Percentiles rank a stretch among this genome's conserved stretches.
These are phyloP conservation scores for Ambispora gerdemannii DNA, from an alignment of 192 early-diverging fungal species.

Conservation along the genomic window DNA sequence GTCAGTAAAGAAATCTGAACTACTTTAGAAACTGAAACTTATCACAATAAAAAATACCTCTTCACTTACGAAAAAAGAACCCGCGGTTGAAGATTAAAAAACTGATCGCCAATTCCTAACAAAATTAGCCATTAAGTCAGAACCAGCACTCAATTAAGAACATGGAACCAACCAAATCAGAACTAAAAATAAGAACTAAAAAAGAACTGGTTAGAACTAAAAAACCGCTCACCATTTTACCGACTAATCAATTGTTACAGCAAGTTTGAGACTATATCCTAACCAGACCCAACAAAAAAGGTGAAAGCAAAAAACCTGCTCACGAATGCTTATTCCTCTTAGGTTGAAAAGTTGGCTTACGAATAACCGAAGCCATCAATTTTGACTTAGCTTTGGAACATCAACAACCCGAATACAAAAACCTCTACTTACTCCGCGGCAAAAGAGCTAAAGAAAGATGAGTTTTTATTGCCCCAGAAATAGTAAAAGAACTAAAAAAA, in stretches of 20 bases:
- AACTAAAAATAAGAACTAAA: too few species aligned
- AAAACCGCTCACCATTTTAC: neutral
- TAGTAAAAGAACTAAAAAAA: conserved; percentile 5
- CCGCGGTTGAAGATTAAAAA: neutral
- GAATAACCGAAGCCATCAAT: neutral
- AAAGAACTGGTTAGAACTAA: neutral
- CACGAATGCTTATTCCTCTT: neutral
- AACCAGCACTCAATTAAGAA: too few species aligned
- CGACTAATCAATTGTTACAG: neutral
- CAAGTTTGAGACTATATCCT: conserved; percentile 6
- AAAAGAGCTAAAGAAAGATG: conserved; percentile 1
- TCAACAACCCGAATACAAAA: neutral
- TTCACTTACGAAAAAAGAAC: conserved; percentile 2
- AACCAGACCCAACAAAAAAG: neutral
- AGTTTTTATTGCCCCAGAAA: neutral
- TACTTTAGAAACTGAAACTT: too few species aligned
- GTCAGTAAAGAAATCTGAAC: neutral
- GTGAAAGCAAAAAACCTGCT: neutral
- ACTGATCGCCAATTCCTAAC: neutral
- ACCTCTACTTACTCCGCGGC: neutral
- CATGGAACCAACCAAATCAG: too few species aligned
- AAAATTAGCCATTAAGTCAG: too few species aligned
- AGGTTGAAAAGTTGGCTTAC: neutral
- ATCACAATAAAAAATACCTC: conserved; percentile 1
- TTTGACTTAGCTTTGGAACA: conserved; percentile 6